phyloP scores from a whole-genome alignment of 345 rosid species.

The Acer negundo region DNA sequence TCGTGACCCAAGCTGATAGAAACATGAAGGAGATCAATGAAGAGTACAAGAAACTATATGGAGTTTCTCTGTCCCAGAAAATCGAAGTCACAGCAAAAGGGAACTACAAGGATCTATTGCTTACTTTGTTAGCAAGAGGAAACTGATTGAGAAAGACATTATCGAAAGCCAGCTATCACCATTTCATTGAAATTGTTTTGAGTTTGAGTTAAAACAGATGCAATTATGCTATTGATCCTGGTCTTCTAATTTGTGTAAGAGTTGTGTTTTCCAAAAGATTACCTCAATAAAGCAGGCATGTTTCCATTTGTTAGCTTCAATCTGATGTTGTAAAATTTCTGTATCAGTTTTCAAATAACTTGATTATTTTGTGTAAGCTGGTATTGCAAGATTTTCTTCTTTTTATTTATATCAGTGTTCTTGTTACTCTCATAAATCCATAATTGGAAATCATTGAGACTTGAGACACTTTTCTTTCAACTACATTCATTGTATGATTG shows the following conservation, averaged over 20 bases:
- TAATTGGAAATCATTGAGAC: not conserved
- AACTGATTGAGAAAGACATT: constrained; percentile 23
- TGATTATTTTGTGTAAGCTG: not conserved
- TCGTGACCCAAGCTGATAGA: constrained; percentile 65
- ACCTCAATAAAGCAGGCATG: not conserved
- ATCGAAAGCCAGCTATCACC: constrained; percentile 5
- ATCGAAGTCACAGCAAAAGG: constrained; percentile 64
- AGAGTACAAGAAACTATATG: constrained; percentile 45
- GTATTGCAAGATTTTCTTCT: no score
- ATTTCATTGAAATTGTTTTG: constrained; percentile 8
- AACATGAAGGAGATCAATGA: constrained; percentile 61
- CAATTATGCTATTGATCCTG: not conserved
- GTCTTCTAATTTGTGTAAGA: not conserved
- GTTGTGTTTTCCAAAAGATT: not conserved
- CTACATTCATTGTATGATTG: not conserved
- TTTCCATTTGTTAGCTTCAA: constrained; percentile 8
- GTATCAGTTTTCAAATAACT: not conserved
- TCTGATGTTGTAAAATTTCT: not conserved
- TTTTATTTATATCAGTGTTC: not conserved
- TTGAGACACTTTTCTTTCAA: not conserved
- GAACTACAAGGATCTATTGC: constrained; percentile 76
- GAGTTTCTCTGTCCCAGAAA: constrained; percentile 44
- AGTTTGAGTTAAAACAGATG: not conserved
- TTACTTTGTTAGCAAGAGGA: constrained; percentile 52
- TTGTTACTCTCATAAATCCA: not conserved